Base-by-base conservation (phyloP, 1,284 basidiomycete genomes). In the Tylopilus orsonianus region DNA sequence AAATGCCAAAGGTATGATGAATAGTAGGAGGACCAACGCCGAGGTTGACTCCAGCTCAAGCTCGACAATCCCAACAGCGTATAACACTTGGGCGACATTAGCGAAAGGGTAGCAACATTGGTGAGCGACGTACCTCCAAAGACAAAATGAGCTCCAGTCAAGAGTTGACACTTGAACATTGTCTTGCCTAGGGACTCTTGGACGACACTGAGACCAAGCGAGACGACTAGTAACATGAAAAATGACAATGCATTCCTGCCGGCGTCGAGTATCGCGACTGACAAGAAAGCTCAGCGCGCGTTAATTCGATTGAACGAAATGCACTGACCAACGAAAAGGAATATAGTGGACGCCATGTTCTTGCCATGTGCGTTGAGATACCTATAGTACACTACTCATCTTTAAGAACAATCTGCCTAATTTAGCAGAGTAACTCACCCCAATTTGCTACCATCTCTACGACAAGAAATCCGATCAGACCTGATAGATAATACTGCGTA, bases 371-470 rank as follows among this genome's bases (percentile, higher is more conserved):
- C 87, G 66, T 97, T 97, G 55, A 97, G 79, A 67, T 93, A 97
- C 48, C 88, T 81, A 61, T 92, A 92, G 65, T 93, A 93, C 1
- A 78, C 87, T 88, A 53, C 22, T 46, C 24, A 16, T 5, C 9
- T 18, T 50, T 13, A 57, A 24, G 8, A 8, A n/a, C 40, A 48
- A 22, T 37, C 34, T 19, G 44, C 37, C 16, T 8, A 3, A 39
- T 24, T 30, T 32, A 42, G 39, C 22, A 8, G n/a, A 12, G 16
- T 22, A 9, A 59, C 75, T 44, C 56, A 86, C 87, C 86, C 81
- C 86, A 94, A 61, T 89, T 88, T 4, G 91, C 90, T 5, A 93
- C 72, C 90, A 97, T 97, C 68, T 99, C 96, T 52, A 98, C 81
- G 47, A 97, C 78, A 45, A 99, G 76, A 65, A 99, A 87, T 14